Percentiles rank a stretch among this genome's conserved stretches.
Conservation (phyloP, 163 green algal genomes). For the Scenedesmus sp. region DNA sequence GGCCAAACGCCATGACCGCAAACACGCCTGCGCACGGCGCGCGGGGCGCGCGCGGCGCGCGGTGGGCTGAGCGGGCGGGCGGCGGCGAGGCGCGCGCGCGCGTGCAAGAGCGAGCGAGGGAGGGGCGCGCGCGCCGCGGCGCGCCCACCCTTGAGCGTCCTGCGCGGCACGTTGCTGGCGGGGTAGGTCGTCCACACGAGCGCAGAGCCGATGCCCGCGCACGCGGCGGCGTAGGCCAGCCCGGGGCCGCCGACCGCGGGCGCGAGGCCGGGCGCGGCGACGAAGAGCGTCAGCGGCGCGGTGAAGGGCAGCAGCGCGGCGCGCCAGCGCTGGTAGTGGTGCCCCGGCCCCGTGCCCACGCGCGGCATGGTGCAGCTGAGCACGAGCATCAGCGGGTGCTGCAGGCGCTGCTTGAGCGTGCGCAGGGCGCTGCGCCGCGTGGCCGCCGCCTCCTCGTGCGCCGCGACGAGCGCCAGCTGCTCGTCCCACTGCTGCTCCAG, state of each 20-base stretch:
- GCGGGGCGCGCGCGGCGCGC: neutral
- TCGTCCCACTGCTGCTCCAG: slow-evolving; percentile 41
- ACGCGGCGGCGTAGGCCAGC: neutral
- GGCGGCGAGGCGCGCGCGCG: too few relatives aligned
- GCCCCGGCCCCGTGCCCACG: slow-evolving; percentile 28
- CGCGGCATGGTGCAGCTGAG: slow-evolving; percentile 51
- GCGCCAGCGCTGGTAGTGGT: slow-evolving; percentile 36
- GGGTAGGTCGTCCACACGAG: slow-evolving; percentile 38
- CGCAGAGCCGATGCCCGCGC: neutral
- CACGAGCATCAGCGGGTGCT: slow-evolving; percentile 34
- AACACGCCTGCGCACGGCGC: slow-evolving; percentile 49
- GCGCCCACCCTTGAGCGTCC: slow-evolving; percentile 29
- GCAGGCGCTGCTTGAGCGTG: slow-evolving; percentile 34
- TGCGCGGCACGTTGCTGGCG: slow-evolving; percentile 14
- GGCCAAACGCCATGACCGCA: slow-evolving; percentile 56
- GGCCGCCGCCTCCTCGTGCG: slow-evolving; percentile 17
- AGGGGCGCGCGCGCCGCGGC: neutral
- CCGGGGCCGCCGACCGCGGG: neutral
- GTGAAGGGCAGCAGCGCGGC: slow-evolving; percentile 41
- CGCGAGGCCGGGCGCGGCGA: neutral
- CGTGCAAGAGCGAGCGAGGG: too few relatives aligned
- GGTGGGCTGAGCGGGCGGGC: too few relatives aligned
- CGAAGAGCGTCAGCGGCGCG: slow-evolving; percentile 11
- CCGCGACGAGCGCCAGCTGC: slow-evolving; percentile 13
- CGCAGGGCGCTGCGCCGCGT: neutral